These are phyloP conservation scores for Beauveria sp. DNA, from an alignment of 2,329 filamentous ascomycete species.

Conservation along the genomic window DNA sequence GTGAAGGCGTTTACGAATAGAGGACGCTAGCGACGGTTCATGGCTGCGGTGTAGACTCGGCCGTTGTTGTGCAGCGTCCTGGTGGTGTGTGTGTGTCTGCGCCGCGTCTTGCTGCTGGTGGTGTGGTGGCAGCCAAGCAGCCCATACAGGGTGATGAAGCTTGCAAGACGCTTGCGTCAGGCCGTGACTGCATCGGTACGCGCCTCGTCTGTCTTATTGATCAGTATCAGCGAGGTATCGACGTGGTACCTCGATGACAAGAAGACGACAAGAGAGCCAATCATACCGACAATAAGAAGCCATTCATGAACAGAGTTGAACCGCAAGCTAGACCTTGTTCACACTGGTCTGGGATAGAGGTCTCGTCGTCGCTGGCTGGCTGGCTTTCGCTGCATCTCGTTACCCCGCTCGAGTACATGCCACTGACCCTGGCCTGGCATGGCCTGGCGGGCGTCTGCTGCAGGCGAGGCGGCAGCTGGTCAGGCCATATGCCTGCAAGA, in stretches of 20 bases:
- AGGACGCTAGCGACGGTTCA: neutral
- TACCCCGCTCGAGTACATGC: constrained; percentile 7
- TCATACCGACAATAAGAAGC: neutral
- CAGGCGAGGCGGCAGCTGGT: neutral
- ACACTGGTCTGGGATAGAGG: neutral
- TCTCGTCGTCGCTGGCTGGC: neutral
- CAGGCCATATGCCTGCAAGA: neutral
- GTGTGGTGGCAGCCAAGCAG: neutral
- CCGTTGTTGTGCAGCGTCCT: too few species aligned
- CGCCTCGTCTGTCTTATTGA: neutral
- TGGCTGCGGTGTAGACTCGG: neutral
- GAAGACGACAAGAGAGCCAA: neutral
- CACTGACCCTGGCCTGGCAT: neutral
- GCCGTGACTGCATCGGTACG: neutral
- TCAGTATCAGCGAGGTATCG: neutral
- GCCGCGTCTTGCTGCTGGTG: neutral
- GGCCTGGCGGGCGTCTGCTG: neutral
- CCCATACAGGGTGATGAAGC: neutral
- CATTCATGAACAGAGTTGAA: too few species aligned
- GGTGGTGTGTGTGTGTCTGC: neutral
- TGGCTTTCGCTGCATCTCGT: neutral
- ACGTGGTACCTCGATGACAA: neutral
- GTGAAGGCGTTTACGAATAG: neutral
- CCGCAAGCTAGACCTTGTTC: neutral
- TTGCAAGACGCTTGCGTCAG: constrained; percentile 1